A percentile compares a stretch with the other conserved stretches of the same genome.
These are phyloP conservation scores for Lanzia echinophila DNA, from an alignment of 2,329 filamentous ascomycete genomes.

Conservation along the genomic window DNA sequence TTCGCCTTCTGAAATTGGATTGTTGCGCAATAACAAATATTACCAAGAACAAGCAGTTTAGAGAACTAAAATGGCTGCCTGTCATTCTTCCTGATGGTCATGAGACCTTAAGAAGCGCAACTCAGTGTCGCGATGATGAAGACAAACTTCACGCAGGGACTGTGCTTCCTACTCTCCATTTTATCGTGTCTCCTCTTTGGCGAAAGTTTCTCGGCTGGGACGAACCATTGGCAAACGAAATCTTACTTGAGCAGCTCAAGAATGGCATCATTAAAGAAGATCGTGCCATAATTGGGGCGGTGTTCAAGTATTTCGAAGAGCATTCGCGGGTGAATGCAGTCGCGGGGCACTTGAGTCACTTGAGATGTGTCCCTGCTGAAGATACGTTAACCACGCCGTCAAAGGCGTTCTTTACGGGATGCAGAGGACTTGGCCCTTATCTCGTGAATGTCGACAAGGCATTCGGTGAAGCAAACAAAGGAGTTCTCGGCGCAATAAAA, in stretches of 20 bases:
- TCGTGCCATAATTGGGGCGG: slow-evolving; percentile 14
- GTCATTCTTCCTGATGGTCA: slow-evolving; percentile 1
- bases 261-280: slow-evolving; percentile 11
- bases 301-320: slow-evolving; percentile 16
- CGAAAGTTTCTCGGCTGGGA: slow-evolving; percentile 18
- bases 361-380: slow-evolving; percentile 14
- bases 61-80: slow-evolving; percentile 19
- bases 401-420: slow-evolving; percentile 16
- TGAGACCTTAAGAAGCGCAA: slow-evolving; percentile 8
- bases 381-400: slow-evolving; percentile 13
- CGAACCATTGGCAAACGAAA: slow-evolving; percentile 7
- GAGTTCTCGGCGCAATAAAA: slow-evolving; percentile 16
- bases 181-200: slow-evolving; percentile 14
- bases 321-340: slow-evolving; percentile 3
- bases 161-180: slow-evolving; percentile 15
- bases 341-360: slow-evolving; percentile 3
- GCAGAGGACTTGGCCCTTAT: slow-evolving; percentile 19
- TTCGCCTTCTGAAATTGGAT: slow-evolving; percentile 8
- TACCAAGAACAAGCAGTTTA: slow-evolving; percentile 1
- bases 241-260: slow-evolving; percentile 19
- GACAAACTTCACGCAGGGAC: slow-evolving; percentile 15
- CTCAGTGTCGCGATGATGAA: slow-evolving; percentile 15
- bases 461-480: slow-evolving; percentile 18
- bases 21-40: background rate
- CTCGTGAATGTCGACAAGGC: slow-evolving; percentile 19